Conservation (phyloP, 1,284 basidiomycete genomes). For the Inonotus obliquus region DNA sequence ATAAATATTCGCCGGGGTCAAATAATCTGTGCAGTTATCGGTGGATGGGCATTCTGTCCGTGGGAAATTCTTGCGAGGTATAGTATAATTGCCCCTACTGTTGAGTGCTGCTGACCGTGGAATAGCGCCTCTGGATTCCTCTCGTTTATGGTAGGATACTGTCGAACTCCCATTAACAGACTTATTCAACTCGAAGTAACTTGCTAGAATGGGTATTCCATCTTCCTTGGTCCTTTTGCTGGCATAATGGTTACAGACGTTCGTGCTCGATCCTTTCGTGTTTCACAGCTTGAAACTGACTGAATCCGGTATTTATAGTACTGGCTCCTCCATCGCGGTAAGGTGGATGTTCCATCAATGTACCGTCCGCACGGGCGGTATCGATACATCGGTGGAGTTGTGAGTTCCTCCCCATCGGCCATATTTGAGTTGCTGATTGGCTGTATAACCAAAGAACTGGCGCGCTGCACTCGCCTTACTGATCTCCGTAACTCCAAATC, state of each 20-base stretch:
- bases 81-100: not conserved
- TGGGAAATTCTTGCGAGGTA: constrained; percentile 52
- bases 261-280: constrained; percentile 23
- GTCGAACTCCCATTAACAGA: not conserved
- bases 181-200: not conserved
- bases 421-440: constrained; percentile 1
- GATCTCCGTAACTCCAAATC: constrained; percentile 55
- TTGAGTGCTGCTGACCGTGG: constrained; percentile 21
- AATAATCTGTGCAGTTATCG: constrained; percentile 66
- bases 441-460: constrained; percentile 53
- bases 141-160: constrained; percentile 39
- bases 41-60: constrained; percentile 58
- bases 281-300: not conserved
- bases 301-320: constrained; percentile 37
- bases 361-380: constrained; percentile 64
- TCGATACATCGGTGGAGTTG: constrained; percentile 57
- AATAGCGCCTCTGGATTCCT: constrained; percentile 44
- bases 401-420: constrained; percentile 31
- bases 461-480: constrained; percentile 61
- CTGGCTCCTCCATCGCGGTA: constrained; percentile 58
- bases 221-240: constrained; percentile 70
- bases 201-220: constrained; percentile 56
- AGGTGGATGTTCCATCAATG: constrained; percentile 67
- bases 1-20: constrained; percentile 77
- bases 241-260: constrained; percentile 73